These are phyloP conservation scores for Xylaria cubensis DNA, from an alignment of 495 filamentous ascomycete genomes.

Conservation along the genomic window DNA sequence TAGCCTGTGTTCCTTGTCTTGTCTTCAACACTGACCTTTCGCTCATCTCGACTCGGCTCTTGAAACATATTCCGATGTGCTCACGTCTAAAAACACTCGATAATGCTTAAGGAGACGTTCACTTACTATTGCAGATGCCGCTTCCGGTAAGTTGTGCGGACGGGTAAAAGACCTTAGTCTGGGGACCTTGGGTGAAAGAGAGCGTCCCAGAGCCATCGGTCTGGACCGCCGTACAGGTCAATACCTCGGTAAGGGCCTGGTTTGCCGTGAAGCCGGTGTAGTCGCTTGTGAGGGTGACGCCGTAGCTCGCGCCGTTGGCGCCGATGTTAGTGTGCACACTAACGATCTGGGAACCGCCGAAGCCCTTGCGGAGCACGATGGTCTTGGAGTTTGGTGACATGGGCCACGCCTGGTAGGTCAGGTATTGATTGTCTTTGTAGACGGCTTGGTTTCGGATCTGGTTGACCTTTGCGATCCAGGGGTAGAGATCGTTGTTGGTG, in stretches of 20 bases:
- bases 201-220: conserved; percentile 55
- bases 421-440: conserved; percentile 50
- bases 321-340: conserved; percentile 68
- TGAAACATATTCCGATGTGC: background rate
- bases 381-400: conserved; percentile 63
- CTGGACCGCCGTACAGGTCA: conserved; percentile 54
- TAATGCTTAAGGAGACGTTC: background rate
- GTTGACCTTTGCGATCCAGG: conserved; percentile 63
- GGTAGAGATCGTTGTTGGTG: conserved; percentile 64
- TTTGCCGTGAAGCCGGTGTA: conserved; percentile 48
- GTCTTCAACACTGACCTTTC: background rate
- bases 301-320: conserved; percentile 48
- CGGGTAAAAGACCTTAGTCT: conserved; percentile 60
- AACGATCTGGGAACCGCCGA: conserved; percentile 54
- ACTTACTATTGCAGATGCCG: conserved; percentile 45
- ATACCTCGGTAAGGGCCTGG: conserved; percentile 55
- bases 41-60: background rate
- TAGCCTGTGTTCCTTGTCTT: background rate
- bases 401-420: conserved; percentile 60
- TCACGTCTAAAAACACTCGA: background rate
- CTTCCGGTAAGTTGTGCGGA: conserved; percentile 42
- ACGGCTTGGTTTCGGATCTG: conserved; percentile 65
- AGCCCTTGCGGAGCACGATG: conserved; percentile 71
- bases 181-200: conserved; percentile 49
- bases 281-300: conserved; percentile 52